These are phyloP conservation scores for Haplosporangium gracile DNA, from an alignment of 192 early-diverging fungal species.

Conservation along the genomic window DNA sequence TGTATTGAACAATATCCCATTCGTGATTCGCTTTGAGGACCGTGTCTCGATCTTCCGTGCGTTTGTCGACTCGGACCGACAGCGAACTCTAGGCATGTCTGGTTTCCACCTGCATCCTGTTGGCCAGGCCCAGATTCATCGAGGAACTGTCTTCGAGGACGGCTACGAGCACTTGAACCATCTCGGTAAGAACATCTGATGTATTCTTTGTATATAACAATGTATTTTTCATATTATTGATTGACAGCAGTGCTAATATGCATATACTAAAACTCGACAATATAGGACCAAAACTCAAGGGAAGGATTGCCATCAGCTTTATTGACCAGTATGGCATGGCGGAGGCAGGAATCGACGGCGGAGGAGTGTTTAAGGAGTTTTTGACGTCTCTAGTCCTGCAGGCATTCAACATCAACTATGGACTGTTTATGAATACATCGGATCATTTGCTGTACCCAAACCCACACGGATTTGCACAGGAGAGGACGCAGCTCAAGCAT, in stretches of 20 bases:
- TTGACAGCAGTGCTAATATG: not conserved
- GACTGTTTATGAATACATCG: conserved; percentile 74
- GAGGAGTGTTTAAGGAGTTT: conserved; percentile 98
- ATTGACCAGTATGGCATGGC: conserved; percentile 84
- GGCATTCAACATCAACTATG: conserved; percentile 81
- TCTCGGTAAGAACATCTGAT: conserved; percentile 59
- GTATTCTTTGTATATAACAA: not conserved
- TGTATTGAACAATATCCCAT: conserved; percentile 88
- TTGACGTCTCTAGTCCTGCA: conserved; percentile 80
- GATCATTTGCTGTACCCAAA: conserved; percentile 83
- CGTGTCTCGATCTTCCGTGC: conserved; percentile 88
- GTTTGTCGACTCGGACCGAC: conserved; percentile 79
- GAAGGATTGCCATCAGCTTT: conserved; percentile 87
- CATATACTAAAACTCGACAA: not conserved
- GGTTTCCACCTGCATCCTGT: conserved; percentile 19
- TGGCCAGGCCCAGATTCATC: conserved; percentile 70
- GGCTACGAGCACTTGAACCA: conserved; percentile 81
- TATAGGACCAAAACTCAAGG: conserved; percentile 75
- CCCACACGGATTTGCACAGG: conserved; percentile 65
- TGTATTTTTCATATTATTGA: not conserved
- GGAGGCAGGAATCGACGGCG: conserved; percentile 97
- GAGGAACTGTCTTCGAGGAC: conserved; percentile 91
- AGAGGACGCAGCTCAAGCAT: conserved; percentile 67
- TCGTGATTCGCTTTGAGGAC: conserved; percentile 92
- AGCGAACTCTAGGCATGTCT: conserved; percentile 27